Conservation (phyloP, 345 rosid genomes). For the Dimocarpus longan region DNA sequence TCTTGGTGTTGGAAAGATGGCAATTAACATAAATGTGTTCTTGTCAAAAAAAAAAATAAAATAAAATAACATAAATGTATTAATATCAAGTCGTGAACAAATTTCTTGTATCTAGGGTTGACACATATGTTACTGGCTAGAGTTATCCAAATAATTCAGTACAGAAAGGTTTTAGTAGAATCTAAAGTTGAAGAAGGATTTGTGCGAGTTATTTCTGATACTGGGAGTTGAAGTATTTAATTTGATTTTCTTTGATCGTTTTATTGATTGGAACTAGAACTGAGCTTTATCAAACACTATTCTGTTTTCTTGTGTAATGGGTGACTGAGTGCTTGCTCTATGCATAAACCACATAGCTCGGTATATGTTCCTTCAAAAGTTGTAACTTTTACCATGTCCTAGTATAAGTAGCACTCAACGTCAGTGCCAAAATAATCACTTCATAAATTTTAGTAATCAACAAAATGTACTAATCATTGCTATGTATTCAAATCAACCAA, state of each 20-base stretch:
- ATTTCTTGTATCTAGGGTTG: not conserved
- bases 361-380: not conserved
- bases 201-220: too few species aligned
- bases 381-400: too few species aligned
- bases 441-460: too few species aligned
- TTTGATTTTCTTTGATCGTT: not conserved
- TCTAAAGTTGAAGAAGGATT: too few species aligned
- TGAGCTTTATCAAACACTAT: not conserved
- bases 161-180: too few species aligned
- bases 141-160: not conserved
- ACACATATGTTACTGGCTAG: not conserved
- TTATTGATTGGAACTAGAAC: not conserved
- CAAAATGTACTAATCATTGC: not conserved
- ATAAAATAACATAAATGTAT: not conserved
- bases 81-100: not conserved
- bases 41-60: too few species aligned
- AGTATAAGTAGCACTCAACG: too few species aligned
- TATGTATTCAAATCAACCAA: not conserved
- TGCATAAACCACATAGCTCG: not conserved
- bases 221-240: too few species aligned
- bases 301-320: not conserved
- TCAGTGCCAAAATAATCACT: too few species aligned
- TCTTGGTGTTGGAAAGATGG: not conserved
- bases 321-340: not conserved
- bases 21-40: not conserved